Evolutionary conservation across 108 stramenopile species (phyloP).

Genomic region (Cyclotella baltica): DNA sequence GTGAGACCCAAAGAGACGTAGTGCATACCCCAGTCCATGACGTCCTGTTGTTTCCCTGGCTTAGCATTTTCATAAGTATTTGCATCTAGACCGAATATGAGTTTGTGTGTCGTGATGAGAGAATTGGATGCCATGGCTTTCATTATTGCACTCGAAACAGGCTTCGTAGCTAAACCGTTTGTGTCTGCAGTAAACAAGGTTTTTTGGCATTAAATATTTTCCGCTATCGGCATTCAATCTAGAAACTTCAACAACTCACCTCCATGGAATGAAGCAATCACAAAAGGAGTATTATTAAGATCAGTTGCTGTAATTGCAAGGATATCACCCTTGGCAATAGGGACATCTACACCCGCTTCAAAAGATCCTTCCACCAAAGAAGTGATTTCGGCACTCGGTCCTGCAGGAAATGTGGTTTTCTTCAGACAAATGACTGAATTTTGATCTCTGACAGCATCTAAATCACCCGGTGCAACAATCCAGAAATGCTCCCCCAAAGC

Average conservation of each 20-base stretch:
- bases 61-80: slow-evolving; percentile 67
- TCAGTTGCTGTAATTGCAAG: slow-evolving; percentile 57
- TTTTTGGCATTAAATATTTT: too few relatives aligned
- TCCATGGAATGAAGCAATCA: slow-evolving; percentile 76
- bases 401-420: slow-evolving; percentile 53
- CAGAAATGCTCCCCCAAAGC: slow-evolving; percentile 51
- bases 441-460: slow-evolving; percentile 76
- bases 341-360: slow-evolving; percentile 58
- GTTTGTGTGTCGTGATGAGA: slow-evolving; percentile 48
- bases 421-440: slow-evolving; percentile 71
- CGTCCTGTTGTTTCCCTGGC: slow-evolving; percentile 69
- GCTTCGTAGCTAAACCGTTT: slow-evolving; percentile 74
- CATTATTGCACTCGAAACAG: slow-evolving; percentile 64
- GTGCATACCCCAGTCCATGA: slow-evolving; percentile 63
- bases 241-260: too few relatives aligned
- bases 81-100: slow-evolving; percentile 79
- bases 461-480: slow-evolving; percentile 52
- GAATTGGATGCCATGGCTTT: slow-evolving; percentile 50
- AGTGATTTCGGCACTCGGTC: slow-evolving; percentile 56
- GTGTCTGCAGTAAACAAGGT: too few relatives aligned
- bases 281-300: slow-evolving; percentile 48
- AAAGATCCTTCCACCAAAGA: slow-evolving; percentile 48
- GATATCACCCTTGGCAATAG: slow-evolving; percentile 76
- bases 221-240: too few relatives aligned
- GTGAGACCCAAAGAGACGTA: slow-evolving; percentile 61